Percentiles rank a stretch among this genome's conserved stretches.
phyloP scores from a whole-genome alignment of 148 eudicot species.

The Fagopyrum tataricum region DNA sequence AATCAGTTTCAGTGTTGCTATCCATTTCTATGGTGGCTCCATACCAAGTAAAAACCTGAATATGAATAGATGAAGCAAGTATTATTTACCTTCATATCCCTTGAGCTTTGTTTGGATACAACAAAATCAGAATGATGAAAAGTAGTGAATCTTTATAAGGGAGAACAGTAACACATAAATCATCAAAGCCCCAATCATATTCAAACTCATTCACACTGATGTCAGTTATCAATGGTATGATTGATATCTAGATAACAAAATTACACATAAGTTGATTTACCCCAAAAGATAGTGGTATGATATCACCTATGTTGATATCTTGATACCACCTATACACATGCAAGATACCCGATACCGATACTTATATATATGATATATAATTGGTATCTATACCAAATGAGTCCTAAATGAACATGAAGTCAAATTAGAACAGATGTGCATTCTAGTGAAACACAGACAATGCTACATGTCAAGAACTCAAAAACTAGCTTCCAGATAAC shows the following conservation, averaged over 20 bases:
- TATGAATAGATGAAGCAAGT: conserved; percentile 9
- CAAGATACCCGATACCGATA: no score
- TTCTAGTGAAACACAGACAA: not conserved
- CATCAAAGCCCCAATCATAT: not conserved
- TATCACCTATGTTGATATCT: no score
- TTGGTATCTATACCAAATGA: no score
- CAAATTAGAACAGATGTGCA: not conserved
- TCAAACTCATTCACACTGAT: not conserved
- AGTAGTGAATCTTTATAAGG: not conserved
- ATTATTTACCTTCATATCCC: not conserved
- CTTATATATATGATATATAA: no score
- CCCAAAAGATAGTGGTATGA: no score
- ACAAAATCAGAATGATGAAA: not conserved
- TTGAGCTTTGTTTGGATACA: not conserved
- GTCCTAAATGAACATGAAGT: not conserved
- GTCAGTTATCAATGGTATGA: no score
- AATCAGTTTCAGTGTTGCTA: conserved; percentile 79
- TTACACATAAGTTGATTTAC: no score
- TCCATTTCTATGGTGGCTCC: conserved; percentile 97
- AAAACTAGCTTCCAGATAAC: not conserved
- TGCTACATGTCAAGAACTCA: not conserved
- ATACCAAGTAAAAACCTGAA: conserved; percentile 90
- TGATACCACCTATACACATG: no score
- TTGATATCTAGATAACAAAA: no score
- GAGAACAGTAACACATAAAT: not conserved